These are phyloP conservation scores for Vitis hybrid DNA, from an alignment of 177 flowering plant genomes.

Conservation along the genomic window DNA sequence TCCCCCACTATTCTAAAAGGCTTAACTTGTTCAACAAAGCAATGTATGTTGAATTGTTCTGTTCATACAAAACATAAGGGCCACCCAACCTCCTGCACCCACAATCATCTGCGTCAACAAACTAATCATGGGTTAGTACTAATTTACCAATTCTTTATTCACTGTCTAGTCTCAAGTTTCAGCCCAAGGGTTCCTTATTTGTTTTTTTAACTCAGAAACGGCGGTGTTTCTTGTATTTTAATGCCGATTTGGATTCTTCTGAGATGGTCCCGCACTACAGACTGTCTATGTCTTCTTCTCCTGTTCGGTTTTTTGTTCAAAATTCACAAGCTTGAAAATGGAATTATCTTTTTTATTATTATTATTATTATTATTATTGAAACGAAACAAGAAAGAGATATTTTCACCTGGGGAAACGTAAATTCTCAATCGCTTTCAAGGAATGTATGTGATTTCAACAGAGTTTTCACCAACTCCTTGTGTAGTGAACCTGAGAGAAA, in stretches of 20 bases:
- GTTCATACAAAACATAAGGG: conserved; percentile 18
- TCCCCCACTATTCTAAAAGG: background rate
- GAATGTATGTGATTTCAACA: conserved; percentile 19
- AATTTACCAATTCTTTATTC: conserved; percentile 8
- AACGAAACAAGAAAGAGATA: background rate
- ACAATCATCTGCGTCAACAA: conserved; percentile 28
- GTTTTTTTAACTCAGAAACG: background rate
- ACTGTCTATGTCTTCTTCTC: conserved; percentile 25
- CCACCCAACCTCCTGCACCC: conserved; percentile 11
- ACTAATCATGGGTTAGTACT: conserved; percentile 22
- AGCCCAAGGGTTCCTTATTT: conserved; percentile 4
- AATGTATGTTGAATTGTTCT: conserved; percentile 4
- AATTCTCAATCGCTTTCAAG: conserved; percentile 12
- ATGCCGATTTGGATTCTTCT: conserved; percentile 14
- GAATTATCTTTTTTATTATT: too few species aligned
- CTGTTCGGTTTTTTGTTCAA: background rate
- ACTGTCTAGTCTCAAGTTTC: conserved; percentile 8
- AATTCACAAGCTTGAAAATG: too few species aligned
- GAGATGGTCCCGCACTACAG: conserved; percentile 33
- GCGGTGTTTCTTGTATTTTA: conserved; percentile 1
- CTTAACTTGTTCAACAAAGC: conserved; percentile 6
- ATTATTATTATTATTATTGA: too few species aligned
- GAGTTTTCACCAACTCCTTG: conserved; percentile 15
- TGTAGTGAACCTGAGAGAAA: conserved; percentile 6
- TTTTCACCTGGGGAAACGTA: conserved; percentile 10